Base-by-base conservation (phyloP, 441 rosid genomes). In the Omphalea diandra region DNA sequence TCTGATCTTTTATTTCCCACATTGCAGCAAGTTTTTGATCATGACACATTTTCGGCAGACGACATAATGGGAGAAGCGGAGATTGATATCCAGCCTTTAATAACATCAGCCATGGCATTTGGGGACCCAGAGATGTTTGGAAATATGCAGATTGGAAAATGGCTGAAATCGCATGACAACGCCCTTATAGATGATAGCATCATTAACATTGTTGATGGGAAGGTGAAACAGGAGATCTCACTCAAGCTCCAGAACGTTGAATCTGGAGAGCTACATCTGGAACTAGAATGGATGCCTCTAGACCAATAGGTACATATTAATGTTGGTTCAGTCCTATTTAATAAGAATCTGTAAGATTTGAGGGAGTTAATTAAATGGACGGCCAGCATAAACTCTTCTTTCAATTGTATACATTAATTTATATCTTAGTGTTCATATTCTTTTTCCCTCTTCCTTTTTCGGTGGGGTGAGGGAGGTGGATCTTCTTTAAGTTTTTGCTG, bases 41-140 rank as follows among this genome's bases (percentile, higher is more conserved):
- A 90, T 1, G 96, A 90, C 63, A 90, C 91, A 5, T 90, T 93
- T 67, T 93, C 98, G 2, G 88, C 96, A 0, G 97, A 93, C 63
- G 98, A 93, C 79, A 86, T 93, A 84, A 93, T 93, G 98, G 97
- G 98, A 63, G 97, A 89, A 77, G 98, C 97, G 15, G 90, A 83
- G 81, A 70, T 93, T 0, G 97, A 90, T 76, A 79, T 93, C 81
- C 98, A 88, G 70, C 98, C 97, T 0, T 55, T 93, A 83, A 82
- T 93, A 71, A 84, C 90, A 61, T 88, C 98, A 8, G 97, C 97
- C 11, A 84, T 90, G 96, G 94, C 93, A 12, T 88, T 69, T 67
- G 94, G 98, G n/a, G 86, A 89, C 69, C 89, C 96, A 0, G 91
- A 81, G 67, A 86, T 86, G 96, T 90, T 88, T 55, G 94, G 87